Percentiles rank a stretch among this genome's conserved stretches.
Conservation (phyloP, 768 basidiomycete genomes). For the Tephrocybe rancida region DNA sequence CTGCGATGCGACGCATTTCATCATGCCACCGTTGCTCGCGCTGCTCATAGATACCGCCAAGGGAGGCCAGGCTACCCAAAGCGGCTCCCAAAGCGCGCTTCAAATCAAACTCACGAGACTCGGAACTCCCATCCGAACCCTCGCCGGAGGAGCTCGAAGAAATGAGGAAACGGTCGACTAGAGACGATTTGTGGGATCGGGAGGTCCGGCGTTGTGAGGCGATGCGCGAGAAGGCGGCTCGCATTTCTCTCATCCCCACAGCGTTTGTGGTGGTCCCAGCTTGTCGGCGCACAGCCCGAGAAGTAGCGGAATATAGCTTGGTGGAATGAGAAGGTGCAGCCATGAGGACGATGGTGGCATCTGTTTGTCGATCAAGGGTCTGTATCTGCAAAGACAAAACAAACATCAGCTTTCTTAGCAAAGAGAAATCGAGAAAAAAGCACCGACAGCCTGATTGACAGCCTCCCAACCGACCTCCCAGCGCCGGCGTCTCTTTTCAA, state of each 20-base stretch:
- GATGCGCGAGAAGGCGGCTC: conserved; percentile 59
- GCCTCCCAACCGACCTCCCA: conserved; percentile 82
- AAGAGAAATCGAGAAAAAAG: conserved; percentile 8
- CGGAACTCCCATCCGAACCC: conserved; percentile 56
- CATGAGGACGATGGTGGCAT: conserved; percentile 73
- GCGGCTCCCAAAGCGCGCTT: conserved; percentile 70
- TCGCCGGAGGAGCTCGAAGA: conserved; percentile 46
- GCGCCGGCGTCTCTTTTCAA: conserved; percentile 66
- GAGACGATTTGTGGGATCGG: conserved; percentile 42
- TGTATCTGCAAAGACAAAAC: conserved; percentile 60
- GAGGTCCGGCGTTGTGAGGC: conserved; percentile 55
- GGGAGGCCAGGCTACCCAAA: conserved; percentile 61
- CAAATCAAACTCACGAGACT: conserved; percentile 63
- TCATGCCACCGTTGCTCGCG: conserved; percentile 71
- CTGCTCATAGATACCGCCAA: conserved; percentile 68
- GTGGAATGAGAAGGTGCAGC: conserved; percentile 76
- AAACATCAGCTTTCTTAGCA: not conserved
- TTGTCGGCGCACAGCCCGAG: conserved; percentile 69
- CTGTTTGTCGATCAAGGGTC: conserved; percentile 77
- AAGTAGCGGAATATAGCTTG: conserved; percentile 64
- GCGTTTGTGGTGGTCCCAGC: conserved; percentile 42
- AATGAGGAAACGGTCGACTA: conserved; percentile 52
- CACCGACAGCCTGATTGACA: conserved; percentile 70
- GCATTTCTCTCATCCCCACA: conserved; percentile 52
- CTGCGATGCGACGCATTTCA: conserved; percentile 64